phyloP scores from a whole-genome alignment of 169 alveolate genomes.

The Cryptosporidium sp. region DNA sequence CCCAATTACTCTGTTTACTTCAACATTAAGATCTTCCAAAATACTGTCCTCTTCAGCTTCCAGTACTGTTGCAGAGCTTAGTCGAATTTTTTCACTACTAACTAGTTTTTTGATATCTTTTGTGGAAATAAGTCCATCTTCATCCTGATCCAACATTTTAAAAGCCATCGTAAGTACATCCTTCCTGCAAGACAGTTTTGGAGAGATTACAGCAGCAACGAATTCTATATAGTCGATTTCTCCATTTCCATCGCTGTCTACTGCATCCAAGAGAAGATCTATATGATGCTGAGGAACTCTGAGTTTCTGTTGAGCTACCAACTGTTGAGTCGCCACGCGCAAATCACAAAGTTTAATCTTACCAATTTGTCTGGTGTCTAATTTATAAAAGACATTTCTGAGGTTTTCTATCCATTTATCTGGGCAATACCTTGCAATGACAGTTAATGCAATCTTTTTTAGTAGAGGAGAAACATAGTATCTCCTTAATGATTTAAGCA shows the following conservation, averaged over 20 bases:
- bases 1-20: neutral
- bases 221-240: slow-evolving; percentile 60
- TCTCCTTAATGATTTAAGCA: slow-evolving; percentile 49
- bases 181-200: slow-evolving; percentile 30
- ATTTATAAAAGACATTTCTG: slow-evolving; percentile 48
- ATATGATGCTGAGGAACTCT: slow-evolving; percentile 47
- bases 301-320: slow-evolving; percentile 19
- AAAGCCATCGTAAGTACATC: slow-evolving; percentile 47
- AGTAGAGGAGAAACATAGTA: slow-evolving; percentile 50
- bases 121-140: slow-evolving; percentile 36
- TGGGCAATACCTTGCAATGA: slow-evolving; percentile 68
- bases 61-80: slow-evolving; percentile 24
- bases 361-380: slow-evolving; percentile 53
- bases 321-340: slow-evolving; percentile 23
- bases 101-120: slow-evolving; percentile 33
- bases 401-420: slow-evolving; percentile 61
- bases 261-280: slow-evolving; percentile 58
- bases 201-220: slow-evolving; percentile 69
- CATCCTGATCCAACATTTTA: slow-evolving; percentile 65
- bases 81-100: slow-evolving; percentile 37
- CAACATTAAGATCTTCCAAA: slow-evolving; percentile 55
- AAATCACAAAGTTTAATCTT: slow-evolving; percentile 42
- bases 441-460: slow-evolving; percentile 59
- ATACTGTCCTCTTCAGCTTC: slow-evolving; percentile 28
- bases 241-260: slow-evolving; percentile 68